phyloP scores from a whole-genome alignment of 225 moss, liverwort and hornwort genomes.

The Bryoerythrophyllum caledonicum region DNA sequence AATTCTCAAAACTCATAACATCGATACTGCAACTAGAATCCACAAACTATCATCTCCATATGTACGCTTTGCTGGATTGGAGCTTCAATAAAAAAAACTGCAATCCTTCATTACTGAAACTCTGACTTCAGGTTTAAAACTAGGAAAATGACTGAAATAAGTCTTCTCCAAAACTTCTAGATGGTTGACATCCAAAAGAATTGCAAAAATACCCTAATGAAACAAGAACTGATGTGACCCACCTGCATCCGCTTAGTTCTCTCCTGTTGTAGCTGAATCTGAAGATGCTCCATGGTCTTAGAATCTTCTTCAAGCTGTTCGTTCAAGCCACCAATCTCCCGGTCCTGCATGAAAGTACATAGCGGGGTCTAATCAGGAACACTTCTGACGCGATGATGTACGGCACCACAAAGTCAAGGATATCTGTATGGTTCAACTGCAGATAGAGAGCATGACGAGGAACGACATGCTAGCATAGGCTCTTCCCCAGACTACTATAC shows the following conservation, averaged over 20 bases:
- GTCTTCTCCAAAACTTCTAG: neutral
- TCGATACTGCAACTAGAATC: neutral
- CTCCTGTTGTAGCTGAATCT: constrained; percentile 90
- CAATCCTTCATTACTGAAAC: neutral
- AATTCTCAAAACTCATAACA: neutral
- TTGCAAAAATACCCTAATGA: constrained; percentile 3
- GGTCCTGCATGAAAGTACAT: constrained; percentile 56
- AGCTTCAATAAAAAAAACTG: neutral
- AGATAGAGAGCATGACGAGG: neutral
- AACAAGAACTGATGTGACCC: constrained; percentile 17
- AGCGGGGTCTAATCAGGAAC: constrained; percentile 6
- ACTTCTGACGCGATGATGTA: neutral
- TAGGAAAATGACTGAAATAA: neutral
- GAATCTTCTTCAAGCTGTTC: constrained; percentile 98
- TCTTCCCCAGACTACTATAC: neutral
- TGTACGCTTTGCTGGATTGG: neutral
- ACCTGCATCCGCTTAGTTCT: constrained; percentile 76
- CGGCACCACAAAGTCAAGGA: neutral
- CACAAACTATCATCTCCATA: constrained; percentile 5
- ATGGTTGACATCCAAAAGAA: neutral
- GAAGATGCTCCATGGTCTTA: constrained; percentile 97
- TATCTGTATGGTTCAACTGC: neutral
- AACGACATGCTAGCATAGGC: neutral
- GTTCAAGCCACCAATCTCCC: constrained; percentile 94
- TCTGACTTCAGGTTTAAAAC: neutral